Percentiles rank a stretch among this genome's conserved stretches.
Evolutionary conservation across 257 asterid genomes (phyloP).

Genomic region (Parsonsia alboflavescens): DNA sequence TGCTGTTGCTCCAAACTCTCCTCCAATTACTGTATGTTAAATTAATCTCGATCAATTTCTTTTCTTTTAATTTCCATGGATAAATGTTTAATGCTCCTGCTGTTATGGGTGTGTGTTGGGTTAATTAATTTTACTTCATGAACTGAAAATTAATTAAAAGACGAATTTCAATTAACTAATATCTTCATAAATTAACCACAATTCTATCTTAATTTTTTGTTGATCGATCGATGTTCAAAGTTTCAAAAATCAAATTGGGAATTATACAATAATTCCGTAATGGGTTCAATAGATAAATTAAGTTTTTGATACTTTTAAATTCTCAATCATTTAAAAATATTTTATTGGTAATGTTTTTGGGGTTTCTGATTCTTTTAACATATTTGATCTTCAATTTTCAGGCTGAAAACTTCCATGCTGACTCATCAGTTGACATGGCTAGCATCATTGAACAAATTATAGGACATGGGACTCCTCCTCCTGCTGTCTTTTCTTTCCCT

Average conservation of each 20-base stretch:
- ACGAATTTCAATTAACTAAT: background rate
- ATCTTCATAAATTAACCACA: background rate
- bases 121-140: background rate
- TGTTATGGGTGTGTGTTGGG: background rate
- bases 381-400: background rate
- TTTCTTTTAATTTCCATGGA: background rate
- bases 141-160: slow-evolving; percentile 1
- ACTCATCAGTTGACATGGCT: background rate
- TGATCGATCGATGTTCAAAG: no score
- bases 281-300: no score
- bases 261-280: no score
- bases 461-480: background rate
- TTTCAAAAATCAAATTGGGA: no score
- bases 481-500: background rate
- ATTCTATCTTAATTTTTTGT: background rate
- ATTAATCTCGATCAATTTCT: background rate
- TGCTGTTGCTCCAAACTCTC: background rate
- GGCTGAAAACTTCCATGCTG: background rate
- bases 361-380: background rate
- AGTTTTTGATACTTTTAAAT: no score
- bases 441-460: background rate
- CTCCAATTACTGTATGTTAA: background rate
- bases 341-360: background rate
- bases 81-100: background rate
- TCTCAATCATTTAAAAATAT: no score